A percentile compares a stretch with the other conserved stretches of the same genome.
These are phyloP conservation scores for Pleurotus eryngii DNA, from an alignment of 768 basidiomycete genomes.

Conservation along the genomic window DNA sequence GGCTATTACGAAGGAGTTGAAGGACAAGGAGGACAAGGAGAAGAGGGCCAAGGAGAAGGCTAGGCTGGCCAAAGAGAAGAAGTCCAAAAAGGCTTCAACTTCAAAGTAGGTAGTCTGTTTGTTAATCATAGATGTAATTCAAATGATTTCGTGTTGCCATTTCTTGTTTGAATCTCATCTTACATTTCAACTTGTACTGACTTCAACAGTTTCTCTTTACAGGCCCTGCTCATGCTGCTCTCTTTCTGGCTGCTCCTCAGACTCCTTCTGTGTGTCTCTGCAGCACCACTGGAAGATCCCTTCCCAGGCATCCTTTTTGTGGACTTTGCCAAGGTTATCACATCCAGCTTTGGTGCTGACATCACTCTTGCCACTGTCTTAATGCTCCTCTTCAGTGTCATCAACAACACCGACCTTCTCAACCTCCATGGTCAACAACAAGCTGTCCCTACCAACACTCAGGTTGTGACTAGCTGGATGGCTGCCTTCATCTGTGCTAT, in stretches of 20 bases:
- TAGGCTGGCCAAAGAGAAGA: neutral
- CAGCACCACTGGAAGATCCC: neutral
- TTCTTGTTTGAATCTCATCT: neutral
- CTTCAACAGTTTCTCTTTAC: no score
- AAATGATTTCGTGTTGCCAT: neutral
- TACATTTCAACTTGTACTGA: no score
- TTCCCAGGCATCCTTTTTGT: conserved; percentile 7
- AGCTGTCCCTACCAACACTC: neutral
- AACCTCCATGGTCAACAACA: conserved; percentile 1
- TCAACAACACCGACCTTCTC: conserved; percentile 3
- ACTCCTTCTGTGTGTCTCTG: neutral
- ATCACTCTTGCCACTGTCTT: conserved; percentile 5
- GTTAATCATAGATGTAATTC: neutral
- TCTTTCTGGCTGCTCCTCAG: neutral
- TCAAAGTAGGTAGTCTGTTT: neutral
- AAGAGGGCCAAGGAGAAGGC: neutral
- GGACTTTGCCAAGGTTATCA: neutral
- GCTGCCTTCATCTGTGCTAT: neutral
- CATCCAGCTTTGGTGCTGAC: neutral
- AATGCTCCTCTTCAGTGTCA: conserved; percentile 1
- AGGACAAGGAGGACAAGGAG: neutral
- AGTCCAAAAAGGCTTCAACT: neutral
- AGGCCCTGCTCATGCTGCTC: no score
- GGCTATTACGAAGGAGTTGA: neutral
- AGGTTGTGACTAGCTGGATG: neutral